phyloP scores from a whole-genome alignment of 2,329 filamentous ascomycete species.

The Aphanocladium album region DNA sequence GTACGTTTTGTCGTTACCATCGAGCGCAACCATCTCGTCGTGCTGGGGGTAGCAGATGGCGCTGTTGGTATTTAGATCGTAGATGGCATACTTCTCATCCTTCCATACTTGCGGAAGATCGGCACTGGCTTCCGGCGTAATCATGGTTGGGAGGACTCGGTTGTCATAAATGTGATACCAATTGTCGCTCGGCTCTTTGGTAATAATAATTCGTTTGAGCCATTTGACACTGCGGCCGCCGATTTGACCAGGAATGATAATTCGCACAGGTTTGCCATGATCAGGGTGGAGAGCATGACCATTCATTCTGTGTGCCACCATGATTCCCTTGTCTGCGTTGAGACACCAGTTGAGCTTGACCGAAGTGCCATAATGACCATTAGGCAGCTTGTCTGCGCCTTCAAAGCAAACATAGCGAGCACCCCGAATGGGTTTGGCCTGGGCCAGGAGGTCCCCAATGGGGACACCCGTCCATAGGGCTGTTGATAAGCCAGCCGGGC shows the following conservation, averaged over 20 bases:
- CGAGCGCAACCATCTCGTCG: slow-evolving; percentile 58
- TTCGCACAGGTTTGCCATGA: slow-evolving; percentile 78
- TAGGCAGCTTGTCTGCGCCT: slow-evolving; percentile 81
- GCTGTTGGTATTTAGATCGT: slow-evolving; percentile 84
- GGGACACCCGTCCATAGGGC: slow-evolving; percentile 82
- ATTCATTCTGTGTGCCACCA: slow-evolving; percentile 90
- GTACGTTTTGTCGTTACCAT: slow-evolving; percentile 46
- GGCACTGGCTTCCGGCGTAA: slow-evolving; percentile 74
- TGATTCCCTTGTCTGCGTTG: slow-evolving; percentile 76
- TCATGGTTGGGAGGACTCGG: slow-evolving; percentile 78
- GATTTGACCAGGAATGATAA: slow-evolving; percentile 85
- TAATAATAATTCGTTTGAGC: slow-evolving; percentile 76
- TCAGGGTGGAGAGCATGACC: slow-evolving; percentile 75
- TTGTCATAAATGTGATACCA: slow-evolving; percentile 98
- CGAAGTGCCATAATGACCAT: slow-evolving; percentile 83
- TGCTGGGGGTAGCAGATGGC: slow-evolving; percentile 77
- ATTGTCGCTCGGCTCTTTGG: slow-evolving; percentile 75
- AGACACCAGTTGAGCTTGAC: slow-evolving; percentile 84
- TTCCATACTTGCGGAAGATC: slow-evolving; percentile 73
- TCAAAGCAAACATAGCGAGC: slow-evolving; percentile 88
- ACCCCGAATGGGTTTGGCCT: slow-evolving; percentile 61
- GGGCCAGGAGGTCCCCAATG: slow-evolving; percentile 64
- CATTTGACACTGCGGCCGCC: slow-evolving; percentile 91
- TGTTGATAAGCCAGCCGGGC: slow-evolving; percentile 78
- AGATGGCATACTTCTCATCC: slow-evolving; percentile 88